A percentile compares a stretch with the other conserved stretches of the same genome.
These are phyloP conservation scores for Sporisorium iseilematis-ciliati DNA, from an alignment of 1,284 basidiomycete genomes.

Conservation along the genomic window DNA sequence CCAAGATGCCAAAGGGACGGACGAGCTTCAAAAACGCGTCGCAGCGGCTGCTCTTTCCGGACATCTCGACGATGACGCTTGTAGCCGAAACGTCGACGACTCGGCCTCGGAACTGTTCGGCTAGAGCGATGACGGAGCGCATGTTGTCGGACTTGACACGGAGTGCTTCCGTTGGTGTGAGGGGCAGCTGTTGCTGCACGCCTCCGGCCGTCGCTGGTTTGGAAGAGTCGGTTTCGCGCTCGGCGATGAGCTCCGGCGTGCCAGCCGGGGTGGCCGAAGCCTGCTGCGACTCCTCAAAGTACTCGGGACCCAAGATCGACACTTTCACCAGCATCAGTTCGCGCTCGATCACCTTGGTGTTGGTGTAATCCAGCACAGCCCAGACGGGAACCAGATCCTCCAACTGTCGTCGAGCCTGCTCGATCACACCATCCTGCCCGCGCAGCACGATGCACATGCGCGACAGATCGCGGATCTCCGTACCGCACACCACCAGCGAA, in stretches of 20 bases:
- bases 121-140: constrained; percentile 84
- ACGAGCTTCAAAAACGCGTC: constrained; percentile 93
- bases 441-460: constrained; percentile 98
- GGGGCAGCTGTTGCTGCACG: constrained; percentile 71
- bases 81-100: constrained; percentile 96
- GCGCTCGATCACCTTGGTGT: constrained; percentile 78
- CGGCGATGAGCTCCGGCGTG: constrained; percentile 58
- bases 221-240: constrained; percentile 43
- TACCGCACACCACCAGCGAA: constrained; percentile 97
- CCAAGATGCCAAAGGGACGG: constrained; percentile 94
- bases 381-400: constrained; percentile 69
- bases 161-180: constrained; percentile 81
- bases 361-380: constrained; percentile 69
- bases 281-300: constrained; percentile 76
- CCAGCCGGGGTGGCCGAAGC: constrained; percentile 23
- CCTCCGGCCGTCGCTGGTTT: constrained; percentile 23
- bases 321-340: constrained; percentile 91
- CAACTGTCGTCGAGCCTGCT: constrained; percentile 77
- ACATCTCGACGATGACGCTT: constrained; percentile 93
- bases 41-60: constrained; percentile 89
- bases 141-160: constrained; percentile 90
- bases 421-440: constrained; percentile 97
- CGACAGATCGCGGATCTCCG: constrained; percentile 95
- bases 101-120: constrained; percentile 89
- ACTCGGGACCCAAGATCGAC: constrained; percentile 96